These are phyloP conservation scores for Aspergillus persii DNA, from an alignment of 2,329 filamentous ascomycete genomes.

Conservation along the genomic window DNA sequence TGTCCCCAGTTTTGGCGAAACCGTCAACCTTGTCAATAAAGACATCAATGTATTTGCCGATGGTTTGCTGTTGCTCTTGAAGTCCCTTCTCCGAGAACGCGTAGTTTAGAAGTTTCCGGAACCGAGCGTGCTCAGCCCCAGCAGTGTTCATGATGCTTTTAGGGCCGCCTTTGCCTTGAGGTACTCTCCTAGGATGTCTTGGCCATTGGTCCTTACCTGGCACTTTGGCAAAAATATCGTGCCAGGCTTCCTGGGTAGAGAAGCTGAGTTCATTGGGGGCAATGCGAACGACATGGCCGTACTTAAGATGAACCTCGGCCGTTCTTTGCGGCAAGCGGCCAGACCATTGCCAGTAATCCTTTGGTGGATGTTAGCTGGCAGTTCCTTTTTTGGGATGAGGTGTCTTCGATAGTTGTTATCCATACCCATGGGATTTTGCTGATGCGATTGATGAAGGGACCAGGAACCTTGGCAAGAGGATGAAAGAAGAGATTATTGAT, in stretches of 20 bases:
- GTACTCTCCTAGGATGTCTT: conserved; percentile 11
- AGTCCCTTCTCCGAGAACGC: conserved; percentile 22
- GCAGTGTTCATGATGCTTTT: conserved; percentile 9
- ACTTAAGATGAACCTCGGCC: conserved; percentile 21
- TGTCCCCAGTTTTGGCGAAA: background rate
- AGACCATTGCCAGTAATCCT: background rate
- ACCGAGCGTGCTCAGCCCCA: conserved; percentile 12
- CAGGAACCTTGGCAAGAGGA: too few relatives aligned
- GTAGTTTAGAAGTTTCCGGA: conserved; percentile 14
- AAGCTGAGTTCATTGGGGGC: conserved; percentile 35
- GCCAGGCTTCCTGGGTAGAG: conserved; percentile 30
- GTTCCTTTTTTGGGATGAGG: too few relatives aligned
- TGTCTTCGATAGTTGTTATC: too few relatives aligned
- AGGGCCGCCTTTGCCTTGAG: background rate
- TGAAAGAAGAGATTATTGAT: too few relatives aligned
- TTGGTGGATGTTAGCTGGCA: too few relatives aligned
- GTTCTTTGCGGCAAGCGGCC: conserved; percentile 1
- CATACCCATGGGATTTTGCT: too few relatives aligned
- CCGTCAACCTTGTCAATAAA: conserved; percentile 7
- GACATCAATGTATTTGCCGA: conserved; percentile 17
- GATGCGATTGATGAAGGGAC: too few relatives aligned
- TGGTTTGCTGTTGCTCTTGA: conserved; percentile 20
- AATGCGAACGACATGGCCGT: conserved; percentile 31
- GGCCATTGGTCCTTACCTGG: background rate
- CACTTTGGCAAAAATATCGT: conserved; percentile 23